Percentiles rank a stretch among this genome's conserved stretches.
These are phyloP conservation scores for Ochromonas danica DNA, from an alignment of 108 stramenopile genomes.

Conservation along the genomic window DNA sequence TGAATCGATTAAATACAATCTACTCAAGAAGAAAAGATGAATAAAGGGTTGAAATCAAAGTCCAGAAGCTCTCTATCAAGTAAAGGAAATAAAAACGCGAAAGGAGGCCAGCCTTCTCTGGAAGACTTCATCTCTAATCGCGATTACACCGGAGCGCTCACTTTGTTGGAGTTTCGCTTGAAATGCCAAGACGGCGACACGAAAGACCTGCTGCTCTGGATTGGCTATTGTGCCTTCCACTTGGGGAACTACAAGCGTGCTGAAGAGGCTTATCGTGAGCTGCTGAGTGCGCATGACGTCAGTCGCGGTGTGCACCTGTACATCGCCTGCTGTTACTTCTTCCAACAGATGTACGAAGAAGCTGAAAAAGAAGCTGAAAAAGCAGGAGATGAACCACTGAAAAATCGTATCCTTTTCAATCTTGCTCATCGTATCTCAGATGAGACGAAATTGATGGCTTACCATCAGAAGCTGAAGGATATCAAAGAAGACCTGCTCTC, in stretches of 20 bases:
- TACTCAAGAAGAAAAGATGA: no score
- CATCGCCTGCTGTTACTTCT: slow-evolving; percentile 66
- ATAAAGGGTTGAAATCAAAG: no score
- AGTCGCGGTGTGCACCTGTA: slow-evolving; percentile 58
- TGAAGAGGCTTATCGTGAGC: slow-evolving; percentile 53
- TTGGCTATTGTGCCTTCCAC: slow-evolving; percentile 69
- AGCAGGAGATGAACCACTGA: slow-evolving; percentile 57
- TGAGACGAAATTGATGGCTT: slow-evolving; percentile 68
- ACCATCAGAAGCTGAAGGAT: slow-evolving; percentile 68
- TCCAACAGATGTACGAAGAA: slow-evolving; percentile 62
- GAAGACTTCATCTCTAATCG: slow-evolving; percentile 59
- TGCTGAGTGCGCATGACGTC: slow-evolving; percentile 31
- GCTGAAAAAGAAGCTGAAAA: slow-evolving; percentile 50
- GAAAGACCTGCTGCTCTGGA: slow-evolving; percentile 63
- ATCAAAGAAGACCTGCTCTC: slow-evolving; percentile 73
- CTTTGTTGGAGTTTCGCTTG: slow-evolving; percentile 67
- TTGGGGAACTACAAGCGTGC: slow-evolving; percentile 69
- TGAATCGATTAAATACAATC: no score
- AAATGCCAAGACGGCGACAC: slow-evolving; percentile 56
- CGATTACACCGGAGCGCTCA: slow-evolving; percentile 77
- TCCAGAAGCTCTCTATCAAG: no score
- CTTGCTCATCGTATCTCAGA: slow-evolving; percentile 54
- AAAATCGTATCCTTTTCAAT: slow-evolving; percentile 71
- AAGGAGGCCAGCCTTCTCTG: slow-evolving; percentile 51
- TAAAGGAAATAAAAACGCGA: no score